phyloP scores from a whole-genome alignment of 768 basidiomycete genomes.

The Tricholoma hemisulphureum region DNA sequence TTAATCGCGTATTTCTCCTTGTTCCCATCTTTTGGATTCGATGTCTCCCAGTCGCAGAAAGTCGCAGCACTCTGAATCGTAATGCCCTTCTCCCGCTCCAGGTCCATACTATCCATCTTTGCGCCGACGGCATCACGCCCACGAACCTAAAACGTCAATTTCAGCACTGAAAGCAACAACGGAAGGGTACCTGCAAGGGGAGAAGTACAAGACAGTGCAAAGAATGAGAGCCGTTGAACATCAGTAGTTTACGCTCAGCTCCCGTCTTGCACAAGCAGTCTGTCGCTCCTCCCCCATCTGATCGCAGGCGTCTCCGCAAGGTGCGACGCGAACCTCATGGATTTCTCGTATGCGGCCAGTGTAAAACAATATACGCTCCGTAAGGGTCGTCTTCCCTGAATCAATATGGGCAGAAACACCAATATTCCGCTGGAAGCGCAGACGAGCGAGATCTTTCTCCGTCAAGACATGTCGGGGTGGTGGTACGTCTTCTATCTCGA shows the following conservation, averaged over 20 bases:
- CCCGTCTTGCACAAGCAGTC: conserved; percentile 4
- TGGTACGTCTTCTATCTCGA: conserved; percentile 10
- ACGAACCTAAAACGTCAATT: conserved; percentile 57
- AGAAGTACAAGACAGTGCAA: conserved; percentile 10
- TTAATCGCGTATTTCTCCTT: conserved; percentile 90
- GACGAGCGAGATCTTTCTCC: conserved; percentile 61
- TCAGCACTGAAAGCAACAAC: conserved; percentile 4
- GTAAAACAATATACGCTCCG: conserved; percentile 94
- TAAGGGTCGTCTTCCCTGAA: conserved; percentile 97
- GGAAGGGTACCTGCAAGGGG: conserved; percentile 20
- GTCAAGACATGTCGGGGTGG: conserved; percentile 49
- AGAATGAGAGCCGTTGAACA: not conserved
- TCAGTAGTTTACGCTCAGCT: conserved; percentile 1
- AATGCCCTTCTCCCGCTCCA: conserved; percentile 98
- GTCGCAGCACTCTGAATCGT: conserved; percentile 99
- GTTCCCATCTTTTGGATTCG: conserved; percentile 52
- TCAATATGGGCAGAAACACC: conserved; percentile 96
- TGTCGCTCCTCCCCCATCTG: conserved; percentile 5
- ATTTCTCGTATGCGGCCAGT: conserved; percentile 95
- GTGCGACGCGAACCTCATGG: conserved; percentile 73
- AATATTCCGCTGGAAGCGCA: conserved; percentile 86
- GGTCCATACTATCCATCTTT: conserved; percentile 99
- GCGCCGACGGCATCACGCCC: conserved; percentile 95
- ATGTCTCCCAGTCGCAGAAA: conserved; percentile 93
- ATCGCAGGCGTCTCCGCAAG: conserved; percentile 18